Evolutionary conservation across 768 basidiomycete genomes (phyloP), one percentile per base, ranked within the genome.

Genomic region (Kwoniella botswanensis): DNA sequence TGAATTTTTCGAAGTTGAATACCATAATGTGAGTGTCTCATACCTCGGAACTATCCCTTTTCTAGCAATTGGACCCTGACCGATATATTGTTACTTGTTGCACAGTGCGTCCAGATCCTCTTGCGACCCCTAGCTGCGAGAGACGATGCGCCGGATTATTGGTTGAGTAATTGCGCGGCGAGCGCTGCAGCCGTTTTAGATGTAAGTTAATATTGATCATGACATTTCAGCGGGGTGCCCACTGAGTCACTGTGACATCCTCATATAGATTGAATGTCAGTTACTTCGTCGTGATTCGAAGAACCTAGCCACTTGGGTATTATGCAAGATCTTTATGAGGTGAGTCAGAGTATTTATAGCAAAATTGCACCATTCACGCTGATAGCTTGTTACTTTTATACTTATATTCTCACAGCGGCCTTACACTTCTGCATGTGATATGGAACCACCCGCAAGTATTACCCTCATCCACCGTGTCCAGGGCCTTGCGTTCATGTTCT

Each of bases 291-390:
- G 41, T 15, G 59, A 61, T 26, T 61, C 59, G 59, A 29, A 43
- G 42, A 61, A 61, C 59, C 29, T 61, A 21, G 59, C 59, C 15
- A 61, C 59, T 17, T 61, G 59, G 59, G 59, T 61, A 21, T 26
- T 61, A 21, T 61, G 42, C 59, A 61, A 61, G 59, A 61, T 61
- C 21, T 61, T 61, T 35, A 61, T 61, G 59, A 61, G 59, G 59
- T 61, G 35, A 10, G 18, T 43, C 13, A 13, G 4, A 4, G 10
- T 17, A 42, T 26, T 12, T 4, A 2, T 9, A 22, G 9, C 55
- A 12, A 13, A 56, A 2, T 15, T 18, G 46, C 18, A 13, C 13
- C 46, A 11, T 11, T 61, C 3, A 2, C 41, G 29, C 42, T 61
- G 59, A 26, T 35, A 15, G 4, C 29, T 7, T 61, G 46, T 11